Conservation (phyloP, 2,329 filamentous ascomycete species). For the Exophiala bonariae region DNA sequence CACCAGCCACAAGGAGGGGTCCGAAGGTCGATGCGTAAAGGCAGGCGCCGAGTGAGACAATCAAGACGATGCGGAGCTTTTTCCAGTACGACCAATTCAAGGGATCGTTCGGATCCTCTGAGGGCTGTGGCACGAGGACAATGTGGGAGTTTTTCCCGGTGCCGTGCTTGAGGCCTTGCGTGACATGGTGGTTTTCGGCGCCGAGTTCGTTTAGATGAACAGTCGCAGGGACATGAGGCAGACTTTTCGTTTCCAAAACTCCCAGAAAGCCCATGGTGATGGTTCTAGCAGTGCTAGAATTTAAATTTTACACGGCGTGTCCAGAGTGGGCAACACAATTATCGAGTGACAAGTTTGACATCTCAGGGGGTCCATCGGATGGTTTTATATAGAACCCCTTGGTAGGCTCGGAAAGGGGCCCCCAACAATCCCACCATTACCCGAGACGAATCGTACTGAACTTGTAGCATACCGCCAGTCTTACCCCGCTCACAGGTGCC, state of each 20-base stretch:
- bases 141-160: constrained; percentile 28
- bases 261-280: no score
- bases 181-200: neutral
- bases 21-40: neutral
- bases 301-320: no score
- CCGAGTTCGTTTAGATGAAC: neutral
- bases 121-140: constrained; percentile 28
- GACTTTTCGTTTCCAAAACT: constrained; percentile 31
- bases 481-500: no score
- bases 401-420: no score
- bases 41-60: neutral
- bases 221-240: constrained; percentile 26
- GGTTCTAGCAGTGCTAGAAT: no score
- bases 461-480: no score
- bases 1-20: constrained; percentile 35
- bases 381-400: no score
- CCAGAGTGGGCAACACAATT: no score
- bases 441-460: no score
- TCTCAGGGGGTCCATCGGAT: no score
- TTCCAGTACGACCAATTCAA: constrained; percentile 26
- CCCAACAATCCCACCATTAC: no score
- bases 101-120: constrained; percentile 33
- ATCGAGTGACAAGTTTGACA: no score
- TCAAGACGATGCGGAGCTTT: neutral
- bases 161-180: constrained; percentile 26